Evolutionary conservation across 768 basidiomycete species (phyloP).

Genomic region (Exidia glandulosa): DNA sequence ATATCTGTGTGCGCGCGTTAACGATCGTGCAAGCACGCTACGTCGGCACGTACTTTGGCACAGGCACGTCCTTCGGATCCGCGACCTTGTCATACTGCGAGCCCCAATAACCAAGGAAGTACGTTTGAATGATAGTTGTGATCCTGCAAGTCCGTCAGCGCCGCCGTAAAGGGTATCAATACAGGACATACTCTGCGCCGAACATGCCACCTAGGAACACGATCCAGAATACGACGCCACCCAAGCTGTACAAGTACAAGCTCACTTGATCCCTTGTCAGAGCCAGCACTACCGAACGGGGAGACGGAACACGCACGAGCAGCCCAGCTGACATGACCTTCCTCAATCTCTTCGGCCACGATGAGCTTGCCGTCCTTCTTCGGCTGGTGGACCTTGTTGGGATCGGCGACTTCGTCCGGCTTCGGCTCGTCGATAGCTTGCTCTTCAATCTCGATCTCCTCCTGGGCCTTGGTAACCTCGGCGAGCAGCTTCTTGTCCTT

Average conservation of each 20-base stretch:
- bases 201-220: slow-evolving; percentile 3
- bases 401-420: neutral
- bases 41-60: neutral
- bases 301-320: slow-evolving; percentile 19
- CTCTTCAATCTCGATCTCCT: slow-evolving; percentile 17
- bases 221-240: slow-evolving; percentile 11
- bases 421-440: slow-evolving; percentile 18
- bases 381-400: slow-evolving; percentile 8
- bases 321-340: slow-evolving; percentile 46
- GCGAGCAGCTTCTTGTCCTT: slow-evolving; percentile 24
- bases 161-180: neutral
- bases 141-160: slow-evolving; percentile 21
- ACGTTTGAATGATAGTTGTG: slow-evolving; percentile 40
- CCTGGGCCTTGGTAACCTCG: slow-evolving; percentile 19
- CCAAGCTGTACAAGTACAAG: slow-evolving; percentile 22
- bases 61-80: slow-evolving; percentile 23
- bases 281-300: too few relatives aligned
- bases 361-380: slow-evolving; percentile 44
- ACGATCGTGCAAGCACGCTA: neutral
- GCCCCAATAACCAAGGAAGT: slow-evolving; percentile 37
- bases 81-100: slow-evolving; percentile 33
- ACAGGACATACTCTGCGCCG: neutral
- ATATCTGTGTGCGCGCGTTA: slow-evolving; percentile 27
- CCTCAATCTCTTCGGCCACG: slow-evolving; percentile 49
- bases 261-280: slow-evolving; percentile 21